phyloP scores from a whole-genome alignment of 441 rosid species.

The Eutrema salsugineum region DNA sequence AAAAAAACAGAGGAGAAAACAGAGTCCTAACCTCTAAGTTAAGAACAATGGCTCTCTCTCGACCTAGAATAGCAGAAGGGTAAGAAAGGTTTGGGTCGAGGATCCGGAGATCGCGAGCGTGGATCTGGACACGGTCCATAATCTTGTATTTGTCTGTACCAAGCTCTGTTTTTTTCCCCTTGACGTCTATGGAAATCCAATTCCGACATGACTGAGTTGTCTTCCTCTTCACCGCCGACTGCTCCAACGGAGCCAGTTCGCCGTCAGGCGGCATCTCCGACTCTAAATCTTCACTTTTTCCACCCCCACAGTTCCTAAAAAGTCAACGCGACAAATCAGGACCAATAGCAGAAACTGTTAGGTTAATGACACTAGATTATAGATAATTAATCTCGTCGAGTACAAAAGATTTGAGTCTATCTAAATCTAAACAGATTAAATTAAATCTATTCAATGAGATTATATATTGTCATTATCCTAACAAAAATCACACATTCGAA shows the following conservation, averaged over 20 bases:
- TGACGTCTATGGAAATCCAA: conserved; percentile 65
- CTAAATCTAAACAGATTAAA: too few relatives aligned
- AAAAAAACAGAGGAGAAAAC: background rate
- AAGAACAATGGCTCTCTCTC: conserved; percentile 90
- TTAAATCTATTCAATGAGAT: too few relatives aligned
- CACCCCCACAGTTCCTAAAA: background rate
- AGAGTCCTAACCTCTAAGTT: conserved; percentile 68
- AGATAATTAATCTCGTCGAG: too few relatives aligned
- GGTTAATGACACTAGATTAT: too few relatives aligned
- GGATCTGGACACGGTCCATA: conserved; percentile 94
- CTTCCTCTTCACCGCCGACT: conserved; percentile 72
- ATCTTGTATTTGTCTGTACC: conserved; percentile 83
- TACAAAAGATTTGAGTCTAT: too few relatives aligned
- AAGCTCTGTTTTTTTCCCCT: conserved; percentile 53
- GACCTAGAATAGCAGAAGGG: conserved; percentile 93
- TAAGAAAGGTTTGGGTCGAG: conserved; percentile 86
- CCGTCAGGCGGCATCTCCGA: conserved; percentile 8
- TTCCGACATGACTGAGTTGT: conserved; percentile 58
- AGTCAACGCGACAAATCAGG: background rate
- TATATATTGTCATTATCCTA: too few relatives aligned
- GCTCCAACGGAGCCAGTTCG: conserved; percentile 69
- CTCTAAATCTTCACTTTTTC: background rate
- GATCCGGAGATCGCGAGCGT: conserved; percentile 96
- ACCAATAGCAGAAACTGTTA: background rate
- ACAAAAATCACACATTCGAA: background rate